Evolutionary conservation across 192 early-diverging fungal genomes (phyloP).

Genomic region (Allomyces javanicus): DNA sequence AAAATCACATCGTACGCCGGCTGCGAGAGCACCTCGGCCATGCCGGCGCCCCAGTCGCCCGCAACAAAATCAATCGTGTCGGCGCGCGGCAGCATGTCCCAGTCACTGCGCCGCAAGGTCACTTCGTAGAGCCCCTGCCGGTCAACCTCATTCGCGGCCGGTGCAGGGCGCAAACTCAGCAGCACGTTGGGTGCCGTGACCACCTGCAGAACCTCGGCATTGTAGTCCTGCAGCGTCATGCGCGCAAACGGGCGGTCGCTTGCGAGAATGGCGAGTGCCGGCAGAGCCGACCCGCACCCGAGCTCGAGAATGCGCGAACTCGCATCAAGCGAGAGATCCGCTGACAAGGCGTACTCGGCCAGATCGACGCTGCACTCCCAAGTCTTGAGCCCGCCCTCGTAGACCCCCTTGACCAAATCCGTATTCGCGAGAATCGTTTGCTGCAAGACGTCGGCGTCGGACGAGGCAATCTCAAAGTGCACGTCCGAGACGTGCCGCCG

Average conservation of each 20-base stretch:
- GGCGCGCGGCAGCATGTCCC: neutral
- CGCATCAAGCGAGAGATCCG: neutral
- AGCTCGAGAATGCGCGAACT: slow-evolving; percentile 9
- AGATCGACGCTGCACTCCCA: slow-evolving; percentile 35
- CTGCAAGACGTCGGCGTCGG: slow-evolving; percentile 5
- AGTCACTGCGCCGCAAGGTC: slow-evolving; percentile 4
- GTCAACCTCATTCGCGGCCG: slow-evolving; percentile 1
- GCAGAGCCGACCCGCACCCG: slow-evolving; percentile 25
- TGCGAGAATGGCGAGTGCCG: slow-evolving; percentile 18
- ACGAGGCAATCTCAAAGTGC: slow-evolving; percentile 11
- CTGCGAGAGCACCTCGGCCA: neutral
- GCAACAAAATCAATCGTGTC: slow-evolving; percentile 9
- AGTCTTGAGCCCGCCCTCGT: slow-evolving; percentile 37
- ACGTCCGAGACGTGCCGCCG: slow-evolving; percentile 8
- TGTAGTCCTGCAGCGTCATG: slow-evolving; percentile 35
- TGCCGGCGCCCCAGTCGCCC: slow-evolving; percentile 14
- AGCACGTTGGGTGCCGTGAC: slow-evolving; percentile 32
- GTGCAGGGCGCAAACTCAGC: slow-evolving; percentile 15
- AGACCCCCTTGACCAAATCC: slow-evolving; percentile 26
- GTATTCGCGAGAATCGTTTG: slow-evolving; percentile 4
- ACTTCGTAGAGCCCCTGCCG: slow-evolving; percentile 7
- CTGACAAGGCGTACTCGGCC: slow-evolving; percentile 3
- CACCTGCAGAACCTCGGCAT: slow-evolving; percentile 22
- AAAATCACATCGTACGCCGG: slow-evolving; percentile 25
- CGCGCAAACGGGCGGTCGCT: slow-evolving; percentile 6